phyloP scores from a whole-genome alignment of 2,329 filamentous ascomycete genomes.

The Diaporthe citrichinensis region DNA sequence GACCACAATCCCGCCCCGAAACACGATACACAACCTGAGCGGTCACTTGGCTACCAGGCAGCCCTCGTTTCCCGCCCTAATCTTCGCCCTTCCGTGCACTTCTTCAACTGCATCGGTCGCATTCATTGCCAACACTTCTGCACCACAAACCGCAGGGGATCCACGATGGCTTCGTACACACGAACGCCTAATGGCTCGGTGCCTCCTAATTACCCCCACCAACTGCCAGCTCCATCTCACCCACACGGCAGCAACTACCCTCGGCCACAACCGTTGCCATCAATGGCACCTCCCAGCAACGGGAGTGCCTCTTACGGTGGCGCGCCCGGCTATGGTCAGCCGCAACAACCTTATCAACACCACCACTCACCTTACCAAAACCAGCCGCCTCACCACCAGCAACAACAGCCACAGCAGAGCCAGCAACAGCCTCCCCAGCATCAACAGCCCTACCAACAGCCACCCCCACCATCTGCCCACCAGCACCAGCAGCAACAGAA shows the following conservation, averaged over 20 bases:
- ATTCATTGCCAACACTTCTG: background rate
- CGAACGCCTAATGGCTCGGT: slow-evolving; percentile 40
- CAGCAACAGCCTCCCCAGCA: slow-evolving; percentile 31
- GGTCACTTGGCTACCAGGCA: background rate
- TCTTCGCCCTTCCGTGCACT: background rate
- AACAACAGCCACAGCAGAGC: slow-evolving; percentile 30
- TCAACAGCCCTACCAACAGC: slow-evolving; percentile 39
- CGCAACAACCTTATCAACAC: slow-evolving; percentile 39
- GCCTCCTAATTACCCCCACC: slow-evolving; percentile 39
- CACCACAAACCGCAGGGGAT: background rate
- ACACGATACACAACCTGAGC: background rate
- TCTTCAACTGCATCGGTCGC: background rate
- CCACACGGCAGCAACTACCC: slow-evolving; percentile 37
- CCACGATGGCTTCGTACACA: slow-evolving; percentile 39
- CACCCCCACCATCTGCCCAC: slow-evolving; percentile 26
- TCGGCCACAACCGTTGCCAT: slow-evolving; percentile 36
- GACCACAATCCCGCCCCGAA: background rate
- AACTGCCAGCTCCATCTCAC: slow-evolving; percentile 38
- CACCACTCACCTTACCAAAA: slow-evolving; percentile 38
- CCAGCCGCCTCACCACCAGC: slow-evolving; percentile 39
- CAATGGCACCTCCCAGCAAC: slow-evolving; percentile 41
- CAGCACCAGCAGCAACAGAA: slow-evolving; percentile 34
- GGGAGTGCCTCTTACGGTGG: slow-evolving; percentile 34
- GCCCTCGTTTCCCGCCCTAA: background rate
- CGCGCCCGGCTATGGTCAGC: slow-evolving; percentile 34